Evolutionary conservation across 768 basidiomycete genomes (phyloP).

Genomic region (Lenzites betulinus): DNA sequence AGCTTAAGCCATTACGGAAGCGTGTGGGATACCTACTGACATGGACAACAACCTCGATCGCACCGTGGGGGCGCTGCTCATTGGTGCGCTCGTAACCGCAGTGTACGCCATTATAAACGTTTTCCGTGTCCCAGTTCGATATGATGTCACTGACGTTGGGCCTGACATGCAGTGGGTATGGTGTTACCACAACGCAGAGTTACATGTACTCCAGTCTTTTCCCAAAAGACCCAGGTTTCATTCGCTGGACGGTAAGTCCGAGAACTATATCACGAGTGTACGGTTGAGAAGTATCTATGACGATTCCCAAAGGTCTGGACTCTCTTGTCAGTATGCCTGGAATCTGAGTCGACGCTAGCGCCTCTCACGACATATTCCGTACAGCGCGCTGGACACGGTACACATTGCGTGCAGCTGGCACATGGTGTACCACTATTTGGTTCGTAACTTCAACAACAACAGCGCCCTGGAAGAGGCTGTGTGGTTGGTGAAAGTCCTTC

Average conservation of each 20-base stretch:
- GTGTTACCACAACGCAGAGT: constrained; percentile 17
- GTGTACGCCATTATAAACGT: neutral
- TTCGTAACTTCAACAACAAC: constrained; percentile 15
- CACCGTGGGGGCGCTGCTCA: neutral
- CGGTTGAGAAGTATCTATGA: too few relatives aligned
- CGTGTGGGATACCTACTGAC: too few relatives aligned
- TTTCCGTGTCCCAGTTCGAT: neutral
- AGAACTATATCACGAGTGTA: too few relatives aligned
- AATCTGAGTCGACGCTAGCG: neutral
- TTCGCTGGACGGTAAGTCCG: constrained; percentile 12
- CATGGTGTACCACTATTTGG: constrained; percentile 22
- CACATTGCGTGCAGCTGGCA: constrained; percentile 18
- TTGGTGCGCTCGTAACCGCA: neutral
- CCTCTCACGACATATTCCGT: neutral
- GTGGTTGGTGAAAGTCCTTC: constrained; percentile 1
- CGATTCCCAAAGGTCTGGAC: constrained; percentile 16
- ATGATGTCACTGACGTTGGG: neutral
- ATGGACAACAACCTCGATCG: neutral
- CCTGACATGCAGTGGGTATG: constrained; percentile 6
- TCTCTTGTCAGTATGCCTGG: neutral
- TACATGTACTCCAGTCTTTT: constrained; percentile 11
- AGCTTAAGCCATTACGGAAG: too few relatives aligned
- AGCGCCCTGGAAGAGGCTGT: constrained; percentile 10
- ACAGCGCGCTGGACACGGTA: constrained; percentile 9
- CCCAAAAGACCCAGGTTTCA: constrained; percentile 12